Evolutionary conservation across 208 protist genomes (phyloP).

Genomic region (Acanthamoeba lenticulata): DNA sequence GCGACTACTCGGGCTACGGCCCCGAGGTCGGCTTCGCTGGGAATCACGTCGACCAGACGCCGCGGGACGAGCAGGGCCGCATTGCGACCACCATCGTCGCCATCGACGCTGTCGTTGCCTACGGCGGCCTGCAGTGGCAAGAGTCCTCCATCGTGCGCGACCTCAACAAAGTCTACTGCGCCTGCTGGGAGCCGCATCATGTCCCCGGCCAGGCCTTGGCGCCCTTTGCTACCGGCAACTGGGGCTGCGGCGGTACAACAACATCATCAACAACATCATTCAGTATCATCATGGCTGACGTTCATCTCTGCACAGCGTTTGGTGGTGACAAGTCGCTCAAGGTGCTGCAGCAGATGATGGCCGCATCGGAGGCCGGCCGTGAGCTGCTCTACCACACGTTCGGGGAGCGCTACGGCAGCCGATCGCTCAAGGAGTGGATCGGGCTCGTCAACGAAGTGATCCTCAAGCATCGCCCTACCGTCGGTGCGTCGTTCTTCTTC

Average conservation of each 20-base stretch:
- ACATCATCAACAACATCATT: background rate
- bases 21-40: conserved; percentile 77
- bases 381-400: conserved; percentile 56
- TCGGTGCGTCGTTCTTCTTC: background rate
- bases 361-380: conserved; percentile 13
- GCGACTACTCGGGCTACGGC: conserved; percentile 87
- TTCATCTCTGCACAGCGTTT: background rate
- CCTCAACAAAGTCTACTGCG: conserved; percentile 25
- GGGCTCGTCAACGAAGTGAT: background rate
- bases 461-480: background rate
- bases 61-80: background rate
- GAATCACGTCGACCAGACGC: conserved; percentile 6
- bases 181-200: background rate
- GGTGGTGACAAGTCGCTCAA: conserved; percentile 62
- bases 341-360: conserved; percentile 54
- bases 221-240: conserved; percentile 63
- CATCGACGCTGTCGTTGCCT: conserved; percentile 46
- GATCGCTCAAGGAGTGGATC: conserved; percentile 26
- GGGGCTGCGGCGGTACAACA: conserved; percentile 47
- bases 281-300: background rate
- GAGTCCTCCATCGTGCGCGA: background rate
- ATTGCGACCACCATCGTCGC: background rate
- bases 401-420: background rate
- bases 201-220: background rate
- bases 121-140: background rate